Conservation (phyloP, 148 eudicot genomes). For the Chenopodium suecicum region DNA sequence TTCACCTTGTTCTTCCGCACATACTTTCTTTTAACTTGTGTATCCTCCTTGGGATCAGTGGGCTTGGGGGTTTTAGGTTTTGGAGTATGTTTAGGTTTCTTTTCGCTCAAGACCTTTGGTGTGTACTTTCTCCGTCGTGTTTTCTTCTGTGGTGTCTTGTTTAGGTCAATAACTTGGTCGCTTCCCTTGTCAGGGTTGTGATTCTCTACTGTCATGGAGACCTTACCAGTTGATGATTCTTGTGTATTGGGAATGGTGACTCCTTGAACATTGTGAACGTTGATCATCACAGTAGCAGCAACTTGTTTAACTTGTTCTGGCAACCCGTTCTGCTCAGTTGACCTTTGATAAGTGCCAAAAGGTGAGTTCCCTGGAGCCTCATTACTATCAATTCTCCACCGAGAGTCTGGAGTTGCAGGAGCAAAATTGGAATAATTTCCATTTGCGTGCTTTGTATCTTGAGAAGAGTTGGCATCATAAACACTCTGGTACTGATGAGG, state of each 20-base stretch:
- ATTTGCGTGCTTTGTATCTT: constrained; percentile 26
- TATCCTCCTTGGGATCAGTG: constrained; percentile 30
- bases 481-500: constrained; percentile 20
- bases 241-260: constrained; percentile 16
- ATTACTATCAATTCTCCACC: constrained; percentile 28
- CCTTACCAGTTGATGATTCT: constrained; percentile 29
- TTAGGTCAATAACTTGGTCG: constrained; percentile 42
- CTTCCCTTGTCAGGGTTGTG: constrained; percentile 55
- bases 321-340: constrained; percentile 27
- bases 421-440: constrained; percentile 30
- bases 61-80: constrained; percentile 48
- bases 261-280: constrained; percentile 25
- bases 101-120: constrained; percentile 85
- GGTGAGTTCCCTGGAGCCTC: constrained; percentile 20
- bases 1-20: constrained; percentile 45
- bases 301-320: constrained; percentile 30
- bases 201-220: constrained; percentile 40
- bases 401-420: constrained; percentile 61
- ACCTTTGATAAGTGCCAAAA: constrained; percentile 21
- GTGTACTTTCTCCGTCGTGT: constrained; percentile 70
- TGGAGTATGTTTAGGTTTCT: constrained; percentile 50
- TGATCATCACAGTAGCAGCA: constrained; percentile 32
- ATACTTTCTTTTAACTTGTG: constrained; percentile 52
- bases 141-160: constrained; percentile 67
- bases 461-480: constrained; percentile 38